A percentile compares a stretch with the other conserved stretches of the same genome.
These are phyloP conservation scores for Stenogyne calaminthoides DNA, from an alignment of 305 asterid genomes.

Conservation along the genomic window DNA sequence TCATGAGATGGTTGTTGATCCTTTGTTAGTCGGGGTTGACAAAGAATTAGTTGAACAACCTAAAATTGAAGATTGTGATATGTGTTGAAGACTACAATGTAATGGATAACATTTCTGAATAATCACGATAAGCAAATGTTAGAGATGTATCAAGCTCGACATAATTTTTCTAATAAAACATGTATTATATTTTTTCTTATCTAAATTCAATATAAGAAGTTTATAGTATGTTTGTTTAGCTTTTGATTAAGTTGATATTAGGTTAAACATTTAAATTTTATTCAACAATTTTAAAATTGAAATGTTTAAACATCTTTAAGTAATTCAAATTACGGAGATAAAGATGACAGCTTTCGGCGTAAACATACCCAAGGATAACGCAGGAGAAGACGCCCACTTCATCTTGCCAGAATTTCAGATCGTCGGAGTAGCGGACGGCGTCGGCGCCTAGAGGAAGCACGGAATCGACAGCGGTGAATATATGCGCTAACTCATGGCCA, in stretches of 20 bases:
- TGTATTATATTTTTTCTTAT: neutral
- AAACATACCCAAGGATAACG: neutral
- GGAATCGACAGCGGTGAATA: neutral
- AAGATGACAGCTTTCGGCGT: neutral
- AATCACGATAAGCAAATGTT: slow-evolving; percentile 9
- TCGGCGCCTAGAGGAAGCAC: neutral
- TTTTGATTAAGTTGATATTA: too few species aligned
- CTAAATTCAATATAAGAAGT: neutral
- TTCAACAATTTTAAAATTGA: too few species aligned
- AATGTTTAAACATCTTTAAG: too few species aligned
- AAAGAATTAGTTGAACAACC: neutral
- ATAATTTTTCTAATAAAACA: neutral
- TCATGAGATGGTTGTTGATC: neutral
- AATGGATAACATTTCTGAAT: neutral
- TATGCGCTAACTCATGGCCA: neutral
- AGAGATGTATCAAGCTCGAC: neutral
- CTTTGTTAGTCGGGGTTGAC: neutral
- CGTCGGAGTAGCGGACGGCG: neutral
- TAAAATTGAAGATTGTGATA: neutral
- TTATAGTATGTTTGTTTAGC: neutral
- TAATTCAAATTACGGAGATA: too few species aligned
- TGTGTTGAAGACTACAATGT: neutral
- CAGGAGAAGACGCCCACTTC: neutral
- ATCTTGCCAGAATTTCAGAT: neutral
- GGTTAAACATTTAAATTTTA: too few species aligned